Evolutionary conservation across 306 rosid genomes (phyloP), one percentile per base, ranked within the genome.

Genomic region (Carpinus fangiana): DNA sequence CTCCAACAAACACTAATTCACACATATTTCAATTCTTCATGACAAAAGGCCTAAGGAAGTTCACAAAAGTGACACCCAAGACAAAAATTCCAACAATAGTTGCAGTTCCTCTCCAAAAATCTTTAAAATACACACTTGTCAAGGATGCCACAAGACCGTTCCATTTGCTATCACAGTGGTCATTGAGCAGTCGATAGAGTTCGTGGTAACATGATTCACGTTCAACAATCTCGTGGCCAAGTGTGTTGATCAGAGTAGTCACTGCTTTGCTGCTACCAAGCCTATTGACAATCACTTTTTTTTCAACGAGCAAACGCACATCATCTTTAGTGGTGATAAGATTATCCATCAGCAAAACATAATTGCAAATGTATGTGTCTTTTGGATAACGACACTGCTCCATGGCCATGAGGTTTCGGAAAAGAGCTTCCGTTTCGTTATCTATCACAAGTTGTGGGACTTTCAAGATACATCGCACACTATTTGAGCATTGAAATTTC

Each of bases 381-480:
- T 28, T 0, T 1, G 86, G 79, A 53, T 78, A 81, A 31, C 57
- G 75, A 28, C 81, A 81, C 75, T 81, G 85, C 74, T 81, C 80
- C 17, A 84, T 21, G 4, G 88, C 88, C 77, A 84, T 77, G 8
- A 84, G 36, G 46, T 84, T 84, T 43, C 82, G 61, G 1, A 78
- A 34, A 38, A 82, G 8, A 41, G 73, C 50, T 6, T 78, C 88
- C 0, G 79, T 78, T 2, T 51, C 26, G 51, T 56, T 20, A 1
- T 74, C 70, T 1, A 75, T 9, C 21, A 1, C n/a, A 34, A 81
- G 50, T 4, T 31, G 28, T 5, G 83, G 78, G 12, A 85, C 5
- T n/a, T 10, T 13, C 28, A 82, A 46, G 53, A 0, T 13, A 73
- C 64, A 56, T 4, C 62, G 11, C 31, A 16, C 10, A 17, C 3